These are phyloP conservation scores for Antarctomyces pellizariae DNA, from an alignment of 495 filamentous ascomycete species.

Conservation along the genomic window DNA sequence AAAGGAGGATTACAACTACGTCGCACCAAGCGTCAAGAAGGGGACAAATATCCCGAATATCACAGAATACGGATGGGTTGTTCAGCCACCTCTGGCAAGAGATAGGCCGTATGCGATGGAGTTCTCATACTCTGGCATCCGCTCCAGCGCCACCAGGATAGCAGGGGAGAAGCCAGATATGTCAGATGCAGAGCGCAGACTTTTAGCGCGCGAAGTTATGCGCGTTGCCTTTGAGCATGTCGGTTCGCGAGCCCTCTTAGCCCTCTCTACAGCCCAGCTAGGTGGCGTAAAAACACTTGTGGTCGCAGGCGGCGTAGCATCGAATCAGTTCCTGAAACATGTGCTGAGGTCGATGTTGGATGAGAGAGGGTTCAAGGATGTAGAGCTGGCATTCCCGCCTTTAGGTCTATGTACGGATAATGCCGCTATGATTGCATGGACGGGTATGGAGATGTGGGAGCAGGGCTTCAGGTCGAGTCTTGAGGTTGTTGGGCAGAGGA, in stretches of 20 bases:
- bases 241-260: conserved; percentile 43
- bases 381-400: conserved; percentile 54
- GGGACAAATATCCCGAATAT: conserved; percentile 11
- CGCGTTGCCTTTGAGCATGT: conserved; percentile 76
- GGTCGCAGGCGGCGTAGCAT: conserved; percentile 72
- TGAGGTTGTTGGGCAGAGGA: conserved; percentile 31
- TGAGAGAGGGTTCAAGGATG: conserved; percentile 31
- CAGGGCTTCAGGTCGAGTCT: conserved; percentile 44
- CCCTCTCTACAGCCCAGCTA: conserved; percentile 18
- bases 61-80: conserved; percentile 29
- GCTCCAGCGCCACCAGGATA: conserved; percentile 26
- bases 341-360: conserved; percentile 40
- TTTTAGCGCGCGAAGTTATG: conserved; percentile 48
- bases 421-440: conserved; percentile 96
- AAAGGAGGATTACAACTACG: conserved; percentile 26
- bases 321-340: conserved; percentile 50
- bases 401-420: conserved; percentile 68
- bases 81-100: conserved; percentile 28
- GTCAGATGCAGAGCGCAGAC: conserved; percentile 27
- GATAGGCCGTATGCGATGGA: conserved; percentile 16
- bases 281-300: conserved; percentile 37
- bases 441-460: conserved; percentile 79
- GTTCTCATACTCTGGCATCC: conserved; percentile 43
- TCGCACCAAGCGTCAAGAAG: conserved; percentile 18
- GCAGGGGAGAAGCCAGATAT: conserved; percentile 12